A percentile compares a stretch with the other conserved stretches of the same genome.
These are phyloP conservation scores for Rutstroemia sp. DNA, from an alignment of 2,329 filamentous ascomycete species.

Conservation along the genomic window DNA sequence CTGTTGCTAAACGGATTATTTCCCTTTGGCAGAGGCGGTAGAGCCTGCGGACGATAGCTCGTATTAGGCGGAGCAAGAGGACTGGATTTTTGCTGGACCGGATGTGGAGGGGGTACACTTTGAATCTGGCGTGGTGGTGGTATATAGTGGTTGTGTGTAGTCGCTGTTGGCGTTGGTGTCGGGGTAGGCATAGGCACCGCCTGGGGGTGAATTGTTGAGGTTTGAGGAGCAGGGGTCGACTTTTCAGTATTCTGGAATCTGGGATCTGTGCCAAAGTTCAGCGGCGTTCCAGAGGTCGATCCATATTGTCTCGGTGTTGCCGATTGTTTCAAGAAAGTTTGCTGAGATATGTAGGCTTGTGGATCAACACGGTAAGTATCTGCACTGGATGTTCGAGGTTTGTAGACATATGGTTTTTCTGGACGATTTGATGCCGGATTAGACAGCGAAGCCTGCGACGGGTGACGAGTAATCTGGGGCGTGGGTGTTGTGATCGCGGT, in stretches of 20 bases:
- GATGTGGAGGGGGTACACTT: neutral
- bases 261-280: conserved; percentile 28
- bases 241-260: conserved; percentile 14
- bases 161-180: neutral
- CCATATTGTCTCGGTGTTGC: conserved; percentile 11
- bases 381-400: conserved; percentile 32
- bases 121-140: conserved; percentile 5
- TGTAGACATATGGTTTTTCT: conserved; percentile 48
- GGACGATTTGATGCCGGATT: conserved; percentile 24
- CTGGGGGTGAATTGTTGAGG: conserved; percentile 2
- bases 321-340: conserved; percentile 28
- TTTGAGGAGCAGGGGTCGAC: neutral
- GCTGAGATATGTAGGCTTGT: conserved; percentile 28
- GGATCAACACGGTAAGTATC: conserved; percentile 26
- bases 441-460: conserved; percentile 1
- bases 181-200: neutral
- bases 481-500: neutral
- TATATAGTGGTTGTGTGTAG: neutral
- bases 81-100: neutral
- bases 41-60: conserved; percentile 14
- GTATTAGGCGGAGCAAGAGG: conserved; percentile 14
- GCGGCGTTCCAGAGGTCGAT: conserved; percentile 13
- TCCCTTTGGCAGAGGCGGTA: conserved; percentile 12
- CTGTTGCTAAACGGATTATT: conserved; percentile 22
- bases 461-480: neutral